A percentile compares a stretch with the other conserved stretches of the same genome.
phyloP scores from a whole-genome alignment of 2,329 filamentous ascomycete genomes.

The Phyllosticta paracitricarpa region DNA sequence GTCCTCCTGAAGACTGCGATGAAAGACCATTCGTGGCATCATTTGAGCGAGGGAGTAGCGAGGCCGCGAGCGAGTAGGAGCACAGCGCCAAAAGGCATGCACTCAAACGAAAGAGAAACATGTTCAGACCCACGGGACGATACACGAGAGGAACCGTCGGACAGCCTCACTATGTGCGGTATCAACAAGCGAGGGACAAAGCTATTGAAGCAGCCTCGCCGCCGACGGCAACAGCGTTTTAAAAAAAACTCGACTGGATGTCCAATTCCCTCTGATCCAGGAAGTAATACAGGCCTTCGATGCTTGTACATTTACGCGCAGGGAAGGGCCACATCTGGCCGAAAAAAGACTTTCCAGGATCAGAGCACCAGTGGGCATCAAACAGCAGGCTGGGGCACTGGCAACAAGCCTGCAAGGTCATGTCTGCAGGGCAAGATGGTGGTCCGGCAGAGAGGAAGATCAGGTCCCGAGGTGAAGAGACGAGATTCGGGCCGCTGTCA shows the following conservation, averaged over 20 bases:
- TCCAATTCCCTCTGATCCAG: neutral
- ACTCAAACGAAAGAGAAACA: neutral
- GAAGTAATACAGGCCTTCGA: neutral
- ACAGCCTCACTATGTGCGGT: neutral
- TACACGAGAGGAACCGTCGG: neutral
- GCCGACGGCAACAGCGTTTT: neutral
- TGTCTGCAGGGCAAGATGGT: neutral
- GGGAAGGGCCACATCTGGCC: neutral
- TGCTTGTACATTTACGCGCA: neutral
- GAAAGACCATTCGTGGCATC: neutral
- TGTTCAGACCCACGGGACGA: neutral
- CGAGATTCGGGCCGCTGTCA: neutral
- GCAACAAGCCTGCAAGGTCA: neutral
- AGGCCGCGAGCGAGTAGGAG: neutral
- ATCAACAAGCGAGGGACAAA: neutral
- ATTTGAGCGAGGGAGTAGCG: neutral
- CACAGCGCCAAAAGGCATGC: constrained; percentile 3
- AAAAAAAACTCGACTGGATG: neutral
- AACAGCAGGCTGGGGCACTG: neutral
- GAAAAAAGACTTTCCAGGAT: neutral
- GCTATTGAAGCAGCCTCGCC: too few species aligned
- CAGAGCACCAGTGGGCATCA: neutral
- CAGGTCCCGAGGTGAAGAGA: neutral
- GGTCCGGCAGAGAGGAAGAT: neutral
- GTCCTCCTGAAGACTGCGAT: neutral